A percentile compares a stretch with the other conserved stretches of the same genome.
phyloP scores from a whole-genome alignment of 768 basidiomycete species.

The Phylloporus sp. region DNA sequence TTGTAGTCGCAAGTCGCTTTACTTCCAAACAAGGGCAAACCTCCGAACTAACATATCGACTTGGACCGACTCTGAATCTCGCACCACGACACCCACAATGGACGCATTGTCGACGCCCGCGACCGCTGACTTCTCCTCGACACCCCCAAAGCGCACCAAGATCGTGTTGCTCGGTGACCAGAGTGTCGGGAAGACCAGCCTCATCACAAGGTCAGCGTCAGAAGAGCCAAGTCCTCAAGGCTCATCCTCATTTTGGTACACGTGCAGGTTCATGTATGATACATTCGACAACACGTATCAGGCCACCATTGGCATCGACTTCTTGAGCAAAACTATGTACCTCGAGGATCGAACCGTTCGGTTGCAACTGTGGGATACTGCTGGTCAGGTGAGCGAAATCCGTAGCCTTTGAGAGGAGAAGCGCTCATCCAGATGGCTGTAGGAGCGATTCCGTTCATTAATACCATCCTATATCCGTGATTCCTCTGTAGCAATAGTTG shows the following conservation, averaged over 20 bases:
- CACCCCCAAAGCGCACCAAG: conserved; percentile 91
- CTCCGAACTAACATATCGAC: conserved; percentile 4
- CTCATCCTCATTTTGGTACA: conserved; percentile 4
- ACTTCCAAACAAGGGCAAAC: conserved; percentile 29
- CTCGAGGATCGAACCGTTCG: conserved; percentile 97
- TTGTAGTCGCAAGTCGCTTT: conserved; percentile 22
- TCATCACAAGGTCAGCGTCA: conserved; percentile 80
- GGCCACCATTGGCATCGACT: conserved; percentile 97
- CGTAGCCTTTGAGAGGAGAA: neutral
- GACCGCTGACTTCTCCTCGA: conserved; percentile 79
- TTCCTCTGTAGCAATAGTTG: conserved; percentile 97
- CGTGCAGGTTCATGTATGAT: conserved; percentile 91
- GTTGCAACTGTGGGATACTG: conserved; percentile 98
- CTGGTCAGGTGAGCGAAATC: conserved; percentile 65
- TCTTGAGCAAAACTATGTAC: conserved; percentile 99
- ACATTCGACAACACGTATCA: conserved; percentile 99
- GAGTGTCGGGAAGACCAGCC: conserved; percentile 96
- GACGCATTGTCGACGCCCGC: conserved; percentile 60
- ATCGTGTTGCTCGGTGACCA: conserved; percentile 95
- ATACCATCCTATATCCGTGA: conserved; percentile 99
- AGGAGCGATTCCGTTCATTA: conserved; percentile 96
- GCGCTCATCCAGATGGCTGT: conserved; percentile 6
- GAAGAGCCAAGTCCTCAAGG: neutral
- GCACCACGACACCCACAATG: conserved; percentile 30
- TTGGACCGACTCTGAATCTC: conserved; percentile 8